phyloP scores from a whole-genome alignment of 2,329 filamentous ascomycete species.

The Fusarium denticulatum region DNA sequence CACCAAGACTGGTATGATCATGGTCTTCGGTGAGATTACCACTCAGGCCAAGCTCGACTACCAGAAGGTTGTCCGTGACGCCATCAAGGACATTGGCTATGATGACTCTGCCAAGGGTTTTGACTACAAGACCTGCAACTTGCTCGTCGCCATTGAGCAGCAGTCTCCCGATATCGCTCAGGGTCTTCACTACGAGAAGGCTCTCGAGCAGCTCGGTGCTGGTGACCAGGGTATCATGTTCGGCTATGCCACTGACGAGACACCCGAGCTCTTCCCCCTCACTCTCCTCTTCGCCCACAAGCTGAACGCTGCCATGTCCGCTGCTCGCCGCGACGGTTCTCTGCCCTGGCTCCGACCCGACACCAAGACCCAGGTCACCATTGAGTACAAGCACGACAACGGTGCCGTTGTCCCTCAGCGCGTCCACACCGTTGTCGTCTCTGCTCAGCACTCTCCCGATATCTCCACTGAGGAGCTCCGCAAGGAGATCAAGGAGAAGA shows the following conservation, averaged over 20 bases:
- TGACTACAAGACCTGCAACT: conserved; percentile 99
- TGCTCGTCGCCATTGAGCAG: conserved; percentile 98
- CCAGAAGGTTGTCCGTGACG: conserved; percentile 93
- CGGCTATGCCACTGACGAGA: conserved; percentile 99
- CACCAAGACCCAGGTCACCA: conserved; percentile 99
- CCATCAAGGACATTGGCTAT: conserved; percentile 99
- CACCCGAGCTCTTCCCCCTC: conserved; percentile 93
- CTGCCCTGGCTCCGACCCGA: conserved; percentile 96
- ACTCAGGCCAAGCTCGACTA: conserved; percentile 97
- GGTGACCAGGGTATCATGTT: conserved; percentile 99
- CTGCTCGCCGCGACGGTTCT: conserved; percentile 85
- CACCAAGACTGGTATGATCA: conserved; percentile 99
- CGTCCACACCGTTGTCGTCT: conserved; percentile 97
- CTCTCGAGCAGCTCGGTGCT: conserved; percentile 95
- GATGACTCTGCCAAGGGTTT: conserved; percentile 97
- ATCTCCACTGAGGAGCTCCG: conserved; percentile 92
- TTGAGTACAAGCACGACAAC: conserved; percentile 97
- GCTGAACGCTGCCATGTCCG: conserved; percentile 94
- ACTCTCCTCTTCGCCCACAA: conserved; percentile 95
- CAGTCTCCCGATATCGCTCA: conserved; percentile 99
- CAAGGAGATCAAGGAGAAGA: conserved; percentile 96
- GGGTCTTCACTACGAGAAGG: conserved; percentile 97
- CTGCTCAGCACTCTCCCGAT: conserved; percentile 89
- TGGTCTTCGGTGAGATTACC: conserved; percentile 99
- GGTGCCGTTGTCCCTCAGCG: conserved; percentile 91